Conservation (phyloP, 331 rosid species). For the Stylosanthes scabra region DNA sequence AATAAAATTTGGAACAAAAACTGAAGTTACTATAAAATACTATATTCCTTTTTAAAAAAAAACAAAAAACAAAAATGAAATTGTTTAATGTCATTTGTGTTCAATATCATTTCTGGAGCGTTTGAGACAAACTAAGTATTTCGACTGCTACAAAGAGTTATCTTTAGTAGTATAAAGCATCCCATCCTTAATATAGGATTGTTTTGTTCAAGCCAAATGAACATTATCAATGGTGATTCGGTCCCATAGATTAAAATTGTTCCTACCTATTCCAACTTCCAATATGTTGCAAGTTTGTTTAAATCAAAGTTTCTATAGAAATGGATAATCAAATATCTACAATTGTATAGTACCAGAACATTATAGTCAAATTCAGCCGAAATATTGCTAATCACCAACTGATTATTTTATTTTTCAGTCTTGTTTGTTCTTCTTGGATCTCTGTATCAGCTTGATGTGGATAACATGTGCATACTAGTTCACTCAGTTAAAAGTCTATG, state of each 20-base stretch:
- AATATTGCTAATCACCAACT: slow-evolving; percentile 24
- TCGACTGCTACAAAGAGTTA: background rate
- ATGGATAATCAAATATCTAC: slow-evolving; percentile 5
- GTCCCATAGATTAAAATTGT: background rate
- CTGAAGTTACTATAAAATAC: background rate
- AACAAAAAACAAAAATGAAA: too few species aligned
- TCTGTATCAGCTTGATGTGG: slow-evolving; percentile 89
- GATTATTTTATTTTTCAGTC: slow-evolving; percentile 6
- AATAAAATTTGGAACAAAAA: slow-evolving; percentile 6
- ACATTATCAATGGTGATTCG: slow-evolving; percentile 3
- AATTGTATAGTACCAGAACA: slow-evolving; percentile 18
- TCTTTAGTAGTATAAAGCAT: background rate
- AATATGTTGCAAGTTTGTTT: slow-evolving; percentile 12
- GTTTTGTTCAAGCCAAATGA: slow-evolving; percentile 5
- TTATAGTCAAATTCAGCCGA: slow-evolving; percentile 19
- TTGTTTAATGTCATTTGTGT: too few species aligned
- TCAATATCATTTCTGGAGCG: background rate
- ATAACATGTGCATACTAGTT: slow-evolving; percentile 97
- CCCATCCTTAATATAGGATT: slow-evolving; percentile 9
- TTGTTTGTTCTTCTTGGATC: slow-evolving; percentile 34
- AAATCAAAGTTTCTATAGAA: background rate
- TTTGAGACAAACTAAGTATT: slow-evolving; percentile 19
- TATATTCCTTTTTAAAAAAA: too few species aligned
- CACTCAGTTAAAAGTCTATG: slow-evolving; percentile 97
- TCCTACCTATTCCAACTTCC: slow-evolving; percentile 1